Conservation (phyloP, 2,329 filamentous ascomycete species). For the Pseudogymnoascus sp. region DNA sequence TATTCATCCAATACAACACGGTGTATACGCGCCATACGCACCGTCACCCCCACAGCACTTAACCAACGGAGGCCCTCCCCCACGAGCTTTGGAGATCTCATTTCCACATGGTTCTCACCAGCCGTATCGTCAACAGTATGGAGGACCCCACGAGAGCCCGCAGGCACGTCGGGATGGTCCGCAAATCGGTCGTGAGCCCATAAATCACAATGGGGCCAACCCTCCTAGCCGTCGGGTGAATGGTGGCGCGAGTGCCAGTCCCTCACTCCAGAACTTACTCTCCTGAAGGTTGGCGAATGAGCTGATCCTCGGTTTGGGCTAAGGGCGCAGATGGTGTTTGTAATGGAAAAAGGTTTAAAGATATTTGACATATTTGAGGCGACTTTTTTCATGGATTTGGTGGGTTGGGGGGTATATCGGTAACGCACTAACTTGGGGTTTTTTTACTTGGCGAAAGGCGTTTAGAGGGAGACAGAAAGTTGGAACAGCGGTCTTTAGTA, state of each 20-base stretch:
- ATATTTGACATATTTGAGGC: not conserved
- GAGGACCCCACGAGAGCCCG: slow-evolving; percentile 22
- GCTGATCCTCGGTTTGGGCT: not conserved
- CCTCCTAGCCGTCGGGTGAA: slow-evolving; percentile 33
- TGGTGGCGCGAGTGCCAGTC: slow-evolving; percentile 67
- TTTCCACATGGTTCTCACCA: slow-evolving; percentile 37
- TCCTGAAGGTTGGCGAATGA: slow-evolving; percentile 36
- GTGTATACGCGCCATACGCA: slow-evolving; percentile 21
- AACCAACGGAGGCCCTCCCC: slow-evolving; percentile 29
- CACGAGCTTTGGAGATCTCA: slow-evolving; percentile 37
- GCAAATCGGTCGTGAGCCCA: slow-evolving; percentile 21
- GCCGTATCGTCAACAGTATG: slow-evolving; percentile 33
- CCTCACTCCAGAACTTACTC: slow-evolving; percentile 65
- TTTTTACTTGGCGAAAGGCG: not conserved
- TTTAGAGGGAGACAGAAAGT: not conserved
- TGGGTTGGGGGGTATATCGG: not conserved
- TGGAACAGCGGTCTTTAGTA: not conserved
- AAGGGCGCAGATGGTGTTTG: not conserved
- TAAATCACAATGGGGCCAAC: slow-evolving; percentile 22
- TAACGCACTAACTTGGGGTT: not conserved
- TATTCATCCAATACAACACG: slow-evolving; percentile 20
- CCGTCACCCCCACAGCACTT: slow-evolving; percentile 27
- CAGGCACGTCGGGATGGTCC: slow-evolving; percentile 23
- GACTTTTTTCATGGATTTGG: not conserved
- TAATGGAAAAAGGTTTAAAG: not conserved